Evolutionary conservation across 768 basidiomycete species (phyloP).

Genomic region (Suillus decipiens): DNA sequence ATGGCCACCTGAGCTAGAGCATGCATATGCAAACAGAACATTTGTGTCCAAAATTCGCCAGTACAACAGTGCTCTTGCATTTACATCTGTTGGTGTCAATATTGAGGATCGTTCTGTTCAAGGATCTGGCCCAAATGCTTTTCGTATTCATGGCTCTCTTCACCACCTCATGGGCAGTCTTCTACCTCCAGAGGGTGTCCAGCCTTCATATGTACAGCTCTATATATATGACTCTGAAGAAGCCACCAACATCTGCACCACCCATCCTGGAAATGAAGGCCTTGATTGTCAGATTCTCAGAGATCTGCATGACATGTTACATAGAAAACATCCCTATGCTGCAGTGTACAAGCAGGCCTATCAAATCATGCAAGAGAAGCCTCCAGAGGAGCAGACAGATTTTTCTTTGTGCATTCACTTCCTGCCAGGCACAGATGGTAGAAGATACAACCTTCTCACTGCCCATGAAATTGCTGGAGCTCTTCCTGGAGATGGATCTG

Average conservation of each 20-base stretch:
- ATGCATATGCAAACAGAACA: no score
- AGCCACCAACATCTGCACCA: conserved; percentile 31
- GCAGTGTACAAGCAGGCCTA: conserved; percentile 34
- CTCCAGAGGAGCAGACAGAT: conserved; percentile 18
- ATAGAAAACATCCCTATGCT: conserved; percentile 26
- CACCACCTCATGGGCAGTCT: conserved; percentile 39
- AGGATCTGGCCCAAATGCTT: conserved; percentile 36
- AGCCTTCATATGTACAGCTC: conserved; percentile 40
- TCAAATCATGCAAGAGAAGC: conserved; percentile 30
- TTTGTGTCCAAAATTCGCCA: no score
- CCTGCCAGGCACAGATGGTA: conserved; percentile 24
- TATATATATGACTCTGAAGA: conserved; percentile 42
- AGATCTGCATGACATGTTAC: conserved; percentile 27
- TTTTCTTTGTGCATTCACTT: conserved; percentile 14
- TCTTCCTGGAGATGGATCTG: no score
- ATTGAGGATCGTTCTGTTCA: conserved; percentile 25
- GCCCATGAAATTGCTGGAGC: conserved; percentile 45
- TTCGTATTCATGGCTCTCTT: conserved; percentile 38
- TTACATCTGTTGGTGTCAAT: no score
- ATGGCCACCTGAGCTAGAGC: conserved; percentile 19
- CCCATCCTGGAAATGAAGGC: conserved; percentile 20
- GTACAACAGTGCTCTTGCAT: no score
- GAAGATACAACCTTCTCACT: conserved; percentile 47
- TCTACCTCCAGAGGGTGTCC: conserved; percentile 18
- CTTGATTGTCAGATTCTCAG: conserved; percentile 23